These are phyloP conservation scores for Yamadazyma trypodendri DNA, from an alignment of 1,139 yeast genomes.

Conservation along the genomic window DNA sequence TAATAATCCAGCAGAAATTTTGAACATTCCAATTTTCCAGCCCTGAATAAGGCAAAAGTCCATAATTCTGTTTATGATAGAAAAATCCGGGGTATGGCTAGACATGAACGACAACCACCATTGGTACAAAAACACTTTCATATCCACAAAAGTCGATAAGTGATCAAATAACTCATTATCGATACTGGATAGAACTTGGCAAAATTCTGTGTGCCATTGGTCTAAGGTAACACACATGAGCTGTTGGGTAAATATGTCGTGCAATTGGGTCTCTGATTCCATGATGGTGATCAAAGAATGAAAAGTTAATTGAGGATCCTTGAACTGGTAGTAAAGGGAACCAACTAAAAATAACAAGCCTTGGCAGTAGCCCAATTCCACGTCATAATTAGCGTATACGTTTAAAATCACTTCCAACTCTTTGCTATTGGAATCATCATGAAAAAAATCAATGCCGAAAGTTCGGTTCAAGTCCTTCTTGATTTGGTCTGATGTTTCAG, in stretches of 20 bases:
- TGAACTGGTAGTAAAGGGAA: constrained; percentile 54
- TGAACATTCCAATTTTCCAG: constrained; percentile 61
- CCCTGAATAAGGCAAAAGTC: constrained; percentile 62
- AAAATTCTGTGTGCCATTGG: constrained; percentile 55
- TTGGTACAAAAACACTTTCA: constrained; percentile 51
- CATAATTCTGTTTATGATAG: constrained; percentile 51
- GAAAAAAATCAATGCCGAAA: constrained; percentile 53
- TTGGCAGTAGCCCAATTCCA: constrained; percentile 71
- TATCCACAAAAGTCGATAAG: constrained; percentile 40
- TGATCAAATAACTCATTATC: constrained; percentile 48
- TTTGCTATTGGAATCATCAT: constrained; percentile 39
- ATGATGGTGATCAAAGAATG: constrained; percentile 58
- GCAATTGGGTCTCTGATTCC: constrained; percentile 59
- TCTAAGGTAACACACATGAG: constrained; percentile 58
- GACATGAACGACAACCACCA: constrained; percentile 71
- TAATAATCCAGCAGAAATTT: constrained; percentile 57
- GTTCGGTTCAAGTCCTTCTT: constrained; percentile 63
- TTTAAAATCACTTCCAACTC: constrained; percentile 58
- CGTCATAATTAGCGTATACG: constrained; percentile 67
- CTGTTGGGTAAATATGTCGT: constrained; percentile 54
- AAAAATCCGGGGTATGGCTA: constrained; percentile 57
- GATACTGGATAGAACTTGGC: constrained; percentile 36
- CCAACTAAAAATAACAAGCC: constrained; percentile 69
- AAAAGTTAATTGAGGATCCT: constrained; percentile 47
- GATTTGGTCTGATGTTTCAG: constrained; percentile 51